Base-by-base conservation (phyloP, 176 grass and related monocot species). In the Bolboschoenus planiculmis region DNA sequence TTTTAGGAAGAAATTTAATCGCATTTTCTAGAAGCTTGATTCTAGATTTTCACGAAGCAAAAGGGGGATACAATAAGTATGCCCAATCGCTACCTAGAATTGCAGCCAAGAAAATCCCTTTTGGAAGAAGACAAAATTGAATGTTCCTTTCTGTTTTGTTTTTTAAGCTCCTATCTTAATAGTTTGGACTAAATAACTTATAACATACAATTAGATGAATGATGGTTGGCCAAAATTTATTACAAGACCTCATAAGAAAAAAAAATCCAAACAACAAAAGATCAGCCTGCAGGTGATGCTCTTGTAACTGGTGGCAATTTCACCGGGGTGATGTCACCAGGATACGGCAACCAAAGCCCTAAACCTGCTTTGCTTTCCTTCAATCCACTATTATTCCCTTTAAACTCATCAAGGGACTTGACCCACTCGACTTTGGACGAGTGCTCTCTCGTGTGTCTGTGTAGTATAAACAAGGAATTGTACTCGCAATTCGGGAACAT, bases 401-500 rank as follows among this genome's bases (percentile, higher is more conserved):
- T 78, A 36, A 99, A 90, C 31, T 95, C 96, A 24, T 91, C 86
- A 1, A 99, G 85, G 21, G 87, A 88, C 81, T 99, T 99, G 39
- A 94, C 96, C 96, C 96, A 99, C 73, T 99, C 96, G 0, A 99
- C 89, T 85, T 91, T 92, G 4, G 92, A 99, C 0, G 92, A 95
- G 84, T 99, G 96, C 30, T 99, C 92, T 81, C 96, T 88, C 2
- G 84, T 91, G 90, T 99, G 96, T 76, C 79, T 91, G 61, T 99
- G 92, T 85, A 99, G 51, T 71, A 99, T 57, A 84, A 99, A 99
- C 81, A 99, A 58, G 1, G 96, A 95, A 70, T 99, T 99, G 82
- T 99, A 95, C 80, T 99, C 96, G 21, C 96, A 99, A 88, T 99
- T 99, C 56, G 96, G 96, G 40, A 99, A 99, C 96, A 99, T 99